Evolutionary conservation across 768 basidiomycete genomes (phyloP).

Genomic region (Tephrocybe sp.): DNA sequence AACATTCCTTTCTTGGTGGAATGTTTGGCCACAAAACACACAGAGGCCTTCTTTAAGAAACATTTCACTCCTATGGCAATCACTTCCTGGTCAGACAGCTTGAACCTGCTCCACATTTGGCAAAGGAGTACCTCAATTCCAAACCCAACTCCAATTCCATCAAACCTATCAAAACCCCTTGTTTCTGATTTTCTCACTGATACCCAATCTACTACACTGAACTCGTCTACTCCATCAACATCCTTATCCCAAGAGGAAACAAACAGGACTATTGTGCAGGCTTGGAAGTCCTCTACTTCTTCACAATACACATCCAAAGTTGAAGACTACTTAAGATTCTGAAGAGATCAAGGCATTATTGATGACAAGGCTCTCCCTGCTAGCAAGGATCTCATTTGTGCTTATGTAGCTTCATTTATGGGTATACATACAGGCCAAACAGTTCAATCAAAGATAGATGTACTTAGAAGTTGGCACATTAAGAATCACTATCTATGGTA

Average conservation of each 20-base stretch:
- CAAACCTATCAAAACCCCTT: too few relatives aligned
- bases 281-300: slow-evolving; percentile 10
- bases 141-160: too few relatives aligned
- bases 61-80: too few relatives aligned
- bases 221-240: too few relatives aligned
- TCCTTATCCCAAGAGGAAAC: not conserved
- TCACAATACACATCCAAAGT: slow-evolving; percentile 9
- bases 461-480: slow-evolving; percentile 34
- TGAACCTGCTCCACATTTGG: too few relatives aligned
- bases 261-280: not conserved
- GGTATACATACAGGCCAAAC: slow-evolving; percentile 20
- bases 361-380: slow-evolving; percentile 18
- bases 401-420: slow-evolving; percentile 24
- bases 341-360: slow-evolving; percentile 19
- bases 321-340: slow-evolving; percentile 6
- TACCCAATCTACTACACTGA: too few relatives aligned
- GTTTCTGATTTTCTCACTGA: too few relatives aligned
- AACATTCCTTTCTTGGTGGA: too few relatives aligned
- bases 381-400: slow-evolving; percentile 24
- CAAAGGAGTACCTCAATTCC: too few relatives aligned
- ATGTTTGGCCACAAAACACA: too few relatives aligned
- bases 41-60: too few relatives aligned
- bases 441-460: slow-evolving; percentile 22
- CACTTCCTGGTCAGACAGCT: too few relatives aligned
- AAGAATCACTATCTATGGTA: slow-evolving; percentile 22